Evolutionary conservation across 495 filamentous ascomycete species (phyloP), one percentile per base, ranked within the genome.

Genomic region (Aspergillus coremiiformis): DNA sequence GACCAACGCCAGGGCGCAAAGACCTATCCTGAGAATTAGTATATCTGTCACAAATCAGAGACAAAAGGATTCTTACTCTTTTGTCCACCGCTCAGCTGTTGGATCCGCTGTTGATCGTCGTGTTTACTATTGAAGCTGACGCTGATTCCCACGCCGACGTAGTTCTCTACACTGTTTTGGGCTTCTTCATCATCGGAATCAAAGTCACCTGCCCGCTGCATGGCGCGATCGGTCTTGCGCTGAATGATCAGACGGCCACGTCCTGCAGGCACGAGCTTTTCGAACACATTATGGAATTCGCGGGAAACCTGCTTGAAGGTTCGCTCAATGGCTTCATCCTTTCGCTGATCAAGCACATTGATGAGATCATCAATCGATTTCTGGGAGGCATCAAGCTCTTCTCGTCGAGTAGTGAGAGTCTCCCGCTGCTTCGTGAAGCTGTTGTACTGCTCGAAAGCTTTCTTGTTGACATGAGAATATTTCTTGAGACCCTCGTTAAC

Each of bases 101-200:
- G 88, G 57, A 99, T 96, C 44, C 89, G 87, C 64, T 99, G 93
- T 71, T 99, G 93, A 59, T 99, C 93, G 56, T 99, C 94, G 53
- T 89, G 84, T 69, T 96, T 95, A 65, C 89, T 95, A 73, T 97
- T 99, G 78, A 99, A 99, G 56, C 87, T 92, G 21, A 99, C 93
- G 58, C 86, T 90, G 68, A 99, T 97, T n/a, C 91, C 93, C 4
- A 99, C 93, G 29, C 93, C 93, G 1, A 87, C 90, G 66, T 97
- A 99, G 71, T 93, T 95, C 68, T 97, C 94, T 2, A 97, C 92
- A 44, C 80, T 83, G 44, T 82, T 71, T n/a, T 74, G 73, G 17
- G 73, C 71, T 39, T 69, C 67, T 52, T 78, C 80, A 2, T 77
- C 76, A 1, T 88, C 84, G 0, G 73, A 75, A 17, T 90, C 87